These are phyloP conservation scores for Quercus tomentella DNA, from an alignment of 331 rosid species.

Conservation along the genomic window DNA sequence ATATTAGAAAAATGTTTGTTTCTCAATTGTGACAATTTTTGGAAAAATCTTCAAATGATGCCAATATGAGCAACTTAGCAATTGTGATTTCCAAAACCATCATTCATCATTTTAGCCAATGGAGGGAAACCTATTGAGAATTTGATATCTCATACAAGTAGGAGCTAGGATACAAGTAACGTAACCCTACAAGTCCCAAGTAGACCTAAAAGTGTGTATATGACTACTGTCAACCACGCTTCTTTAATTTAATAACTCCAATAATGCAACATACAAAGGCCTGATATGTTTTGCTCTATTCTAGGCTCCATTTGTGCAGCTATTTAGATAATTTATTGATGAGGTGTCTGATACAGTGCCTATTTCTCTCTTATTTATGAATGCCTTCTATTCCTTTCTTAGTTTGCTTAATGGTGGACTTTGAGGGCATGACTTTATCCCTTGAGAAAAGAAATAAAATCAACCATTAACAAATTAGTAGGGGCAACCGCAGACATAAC, in stretches of 20 bases:
- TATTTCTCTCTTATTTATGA: too few species aligned
- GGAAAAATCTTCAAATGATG: not conserved
- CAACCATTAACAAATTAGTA: not conserved
- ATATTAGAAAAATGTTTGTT: not conserved
- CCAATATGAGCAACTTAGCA: constrained; percentile 19
- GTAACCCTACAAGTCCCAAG: not conserved
- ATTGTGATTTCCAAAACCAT: not conserved
- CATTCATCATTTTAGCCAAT: not conserved
- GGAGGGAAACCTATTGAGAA: not conserved
- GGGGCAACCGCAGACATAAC: not conserved
- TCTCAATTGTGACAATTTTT: not conserved
- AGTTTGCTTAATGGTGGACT: not conserved
- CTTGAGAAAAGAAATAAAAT: not conserved
- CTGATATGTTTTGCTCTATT: too few species aligned
- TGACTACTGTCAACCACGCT: not conserved
- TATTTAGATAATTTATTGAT: too few species aligned
- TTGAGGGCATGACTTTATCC: not conserved
- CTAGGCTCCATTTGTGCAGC: too few species aligned
- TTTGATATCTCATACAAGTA: not conserved
- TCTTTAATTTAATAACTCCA: not conserved
- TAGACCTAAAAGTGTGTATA: not conserved
- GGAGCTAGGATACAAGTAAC: not conserved
- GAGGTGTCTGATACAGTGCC: too few species aligned
- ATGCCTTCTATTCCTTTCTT: not conserved
- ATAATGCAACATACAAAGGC: not conserved